A percentile compares a stretch with the other conserved stretches of the same genome.
phyloP scores from a whole-genome alignment of 805 yeast genomes.

The Schwanniomyces pseudopolymorphus region DNA sequence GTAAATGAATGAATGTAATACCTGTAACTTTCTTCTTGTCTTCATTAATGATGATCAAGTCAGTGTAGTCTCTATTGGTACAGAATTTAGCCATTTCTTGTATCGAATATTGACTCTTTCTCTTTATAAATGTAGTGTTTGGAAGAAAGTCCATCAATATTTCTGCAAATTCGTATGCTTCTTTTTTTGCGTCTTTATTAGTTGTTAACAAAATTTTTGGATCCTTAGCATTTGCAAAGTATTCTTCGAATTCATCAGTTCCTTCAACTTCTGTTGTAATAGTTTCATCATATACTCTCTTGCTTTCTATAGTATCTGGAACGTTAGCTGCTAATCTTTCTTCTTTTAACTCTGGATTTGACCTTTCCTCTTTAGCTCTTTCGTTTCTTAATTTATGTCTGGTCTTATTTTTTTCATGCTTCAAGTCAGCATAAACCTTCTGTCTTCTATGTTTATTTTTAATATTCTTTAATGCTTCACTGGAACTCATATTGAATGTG shows the following conservation, averaged over 20 bases:
- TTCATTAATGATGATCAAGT: slow-evolving; percentile 85
- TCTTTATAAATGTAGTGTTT: slow-evolving; percentile 78
- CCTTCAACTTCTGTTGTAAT: slow-evolving; percentile 59
- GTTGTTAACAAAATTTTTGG: slow-evolving; percentile 93
- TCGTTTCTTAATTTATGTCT: slow-evolving; percentile 76
- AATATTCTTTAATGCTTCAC: slow-evolving; percentile 42
- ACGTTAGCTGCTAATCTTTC: slow-evolving; percentile 77
- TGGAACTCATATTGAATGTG: slow-evolving; percentile 19
- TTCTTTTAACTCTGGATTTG: slow-evolving; percentile 77
- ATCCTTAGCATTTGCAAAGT: slow-evolving; percentile 44
- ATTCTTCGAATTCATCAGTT: slow-evolving; percentile 62
- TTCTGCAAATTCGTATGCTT: slow-evolving; percentile 89
- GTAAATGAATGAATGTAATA: slow-evolving; percentile 87
- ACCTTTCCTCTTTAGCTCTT: slow-evolving; percentile 84
- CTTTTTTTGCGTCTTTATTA: slow-evolving; percentile 77
- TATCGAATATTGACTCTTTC: slow-evolving; percentile 81
- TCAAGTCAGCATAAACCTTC: slow-evolving; percentile 68
- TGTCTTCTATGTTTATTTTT: slow-evolving; percentile 81
- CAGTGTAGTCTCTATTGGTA: slow-evolving; percentile 81
- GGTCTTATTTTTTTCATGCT: slow-evolving; percentile 71
- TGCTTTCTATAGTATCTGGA: slow-evolving; percentile 79
- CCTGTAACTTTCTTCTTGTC: slow-evolving; percentile 93
- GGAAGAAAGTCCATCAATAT: slow-evolving; percentile 82
- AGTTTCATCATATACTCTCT: slow-evolving; percentile 86
- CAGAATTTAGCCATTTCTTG: slow-evolving; percentile 85